Evolutionary conservation across 176 grass and related monocot genomes (phyloP).

Genomic region (Eragrostis curvula): DNA sequence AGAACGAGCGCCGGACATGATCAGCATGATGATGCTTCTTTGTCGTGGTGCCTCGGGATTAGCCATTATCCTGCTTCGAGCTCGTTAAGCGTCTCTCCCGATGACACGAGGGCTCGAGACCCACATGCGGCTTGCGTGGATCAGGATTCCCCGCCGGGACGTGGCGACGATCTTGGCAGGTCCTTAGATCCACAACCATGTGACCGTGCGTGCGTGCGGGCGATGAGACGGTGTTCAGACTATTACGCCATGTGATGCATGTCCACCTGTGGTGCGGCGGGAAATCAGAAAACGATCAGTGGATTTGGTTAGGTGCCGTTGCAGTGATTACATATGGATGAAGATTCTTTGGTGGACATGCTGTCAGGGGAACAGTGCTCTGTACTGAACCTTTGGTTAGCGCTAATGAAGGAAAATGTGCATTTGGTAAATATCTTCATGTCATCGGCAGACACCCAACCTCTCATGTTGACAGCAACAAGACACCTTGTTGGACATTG

Average conservation of each 20-base stretch:
- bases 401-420: too few species aligned
- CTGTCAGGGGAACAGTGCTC: neutral
- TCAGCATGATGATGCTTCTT: neutral
- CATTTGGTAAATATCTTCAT: too few species aligned
- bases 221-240: neutral
- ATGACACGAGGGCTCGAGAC: conserved; percentile 29
- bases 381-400: neutral
- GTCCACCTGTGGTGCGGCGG: neutral
- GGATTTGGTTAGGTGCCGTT: neutral
- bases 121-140: conserved; percentile 38
- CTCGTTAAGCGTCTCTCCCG: neutral
- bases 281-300: neutral
- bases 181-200: neutral
- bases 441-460: too few species aligned
- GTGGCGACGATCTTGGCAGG: conserved; percentile 34
- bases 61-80: conserved; percentile 1
- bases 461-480: too few species aligned
- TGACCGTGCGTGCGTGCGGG: neutral
- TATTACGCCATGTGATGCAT: conserved; percentile 30
- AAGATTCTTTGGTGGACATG: neutral
- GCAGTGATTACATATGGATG: neutral
- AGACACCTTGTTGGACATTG: too few species aligned
- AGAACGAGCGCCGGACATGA: conserved; percentile 17
- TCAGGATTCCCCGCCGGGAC: conserved; percentile 13
- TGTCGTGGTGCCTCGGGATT: conserved; percentile 24